A percentile compares a stretch with the other conserved stretches of the same genome.
Evolutionary conservation across 495 filamentous ascomycete genomes (phyloP).

Genomic region (Penicillium lagena): DNA sequence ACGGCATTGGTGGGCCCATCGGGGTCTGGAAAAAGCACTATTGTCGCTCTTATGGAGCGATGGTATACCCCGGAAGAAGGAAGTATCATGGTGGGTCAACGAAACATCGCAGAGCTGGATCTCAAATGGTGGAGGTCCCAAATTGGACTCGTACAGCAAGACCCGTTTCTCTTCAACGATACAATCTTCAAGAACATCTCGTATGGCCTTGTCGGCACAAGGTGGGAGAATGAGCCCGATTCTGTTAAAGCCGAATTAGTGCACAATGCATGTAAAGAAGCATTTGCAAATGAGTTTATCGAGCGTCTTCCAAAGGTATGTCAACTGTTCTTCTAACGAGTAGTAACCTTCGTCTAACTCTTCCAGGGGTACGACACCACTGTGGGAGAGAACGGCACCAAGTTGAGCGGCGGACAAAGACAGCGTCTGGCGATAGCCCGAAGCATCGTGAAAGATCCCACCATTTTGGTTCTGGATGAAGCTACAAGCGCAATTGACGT

Average conservation of each 20-base stretch:
- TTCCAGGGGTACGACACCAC: constrained; percentile 49
- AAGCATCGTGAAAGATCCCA: constrained; percentile 40
- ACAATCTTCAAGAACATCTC: constrained; percentile 76
- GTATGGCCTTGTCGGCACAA: constrained; percentile 65
- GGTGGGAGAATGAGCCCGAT: constrained; percentile 46
- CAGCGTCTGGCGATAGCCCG: constrained; percentile 76
- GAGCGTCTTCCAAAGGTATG: too few species aligned
- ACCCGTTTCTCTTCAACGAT: constrained; percentile 53
- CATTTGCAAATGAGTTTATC: constrained; percentile 42
- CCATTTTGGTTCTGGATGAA: constrained; percentile 52
- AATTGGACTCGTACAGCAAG: constrained; percentile 61
- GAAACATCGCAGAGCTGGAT: constrained; percentile 55
- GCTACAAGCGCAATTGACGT: constrained; percentile 51
- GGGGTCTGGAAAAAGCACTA: constrained; percentile 60
- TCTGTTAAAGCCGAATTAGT: constrained; percentile 38
- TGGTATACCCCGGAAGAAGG: constrained; percentile 54
- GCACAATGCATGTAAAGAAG: constrained; percentile 58
- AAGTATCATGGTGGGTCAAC: constrained; percentile 34
- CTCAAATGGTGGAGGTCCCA: constrained; percentile 77
- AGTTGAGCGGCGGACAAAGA: constrained; percentile 68
- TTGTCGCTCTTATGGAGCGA: constrained; percentile 56
- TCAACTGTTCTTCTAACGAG: too few species aligned
- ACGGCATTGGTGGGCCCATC: constrained; percentile 54
- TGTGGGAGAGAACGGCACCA: constrained; percentile 58
- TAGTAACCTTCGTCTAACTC: too few species aligned